These are phyloP conservation scores for Pseudonitzschia delicatissima DNA, from an alignment of 108 stramenopile genomes.

Conservation along the genomic window DNA sequence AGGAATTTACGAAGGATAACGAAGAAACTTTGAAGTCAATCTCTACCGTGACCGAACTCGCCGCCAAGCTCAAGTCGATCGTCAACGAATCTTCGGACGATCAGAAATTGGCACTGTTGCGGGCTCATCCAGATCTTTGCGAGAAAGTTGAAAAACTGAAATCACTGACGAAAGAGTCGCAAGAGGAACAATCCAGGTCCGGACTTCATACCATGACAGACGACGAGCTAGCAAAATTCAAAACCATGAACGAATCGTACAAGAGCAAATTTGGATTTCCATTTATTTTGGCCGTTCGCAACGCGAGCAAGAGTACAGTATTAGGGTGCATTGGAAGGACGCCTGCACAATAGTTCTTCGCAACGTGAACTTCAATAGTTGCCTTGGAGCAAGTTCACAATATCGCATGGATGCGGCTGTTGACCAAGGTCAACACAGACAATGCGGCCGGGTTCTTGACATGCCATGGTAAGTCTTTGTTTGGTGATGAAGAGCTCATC, in stretches of 20 bases:
- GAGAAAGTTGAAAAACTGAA: slow-evolving; percentile 40
- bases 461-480: slow-evolving; percentile 56
- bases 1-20: slow-evolving; percentile 31
- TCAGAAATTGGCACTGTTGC: slow-evolving; percentile 60
- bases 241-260: slow-evolving; percentile 57
- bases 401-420: slow-evolving; percentile 91
- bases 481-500: too few relatives aligned
- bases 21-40: slow-evolving; percentile 26
- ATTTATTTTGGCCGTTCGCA: slow-evolving; percentile 86
- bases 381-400: slow-evolving; percentile 84
- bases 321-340: slow-evolving; percentile 67
- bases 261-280: slow-evolving; percentile 69
- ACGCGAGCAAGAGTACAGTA: slow-evolving; percentile 81
- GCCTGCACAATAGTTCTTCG: slow-evolving; percentile 27
- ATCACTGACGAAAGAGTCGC: slow-evolving; percentile 61
- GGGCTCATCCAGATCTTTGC: slow-evolving; percentile 69
- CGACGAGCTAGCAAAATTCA: slow-evolving; percentile 58
- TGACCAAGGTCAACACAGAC: slow-evolving; percentile 48
- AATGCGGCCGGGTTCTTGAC: slow-evolving; percentile 79
- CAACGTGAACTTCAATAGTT: slow-evolving; percentile 62
- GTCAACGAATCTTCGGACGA: slow-evolving; percentile 48
- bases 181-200: slow-evolving; percentile 76
- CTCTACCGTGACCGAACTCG: slow-evolving; percentile 51
- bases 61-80: slow-evolving; percentile 52
- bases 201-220: slow-evolving; percentile 67